Base-by-base conservation (phyloP, 192 early-diverging fungal genomes). In the Polychytrium aggregatum region DNA sequence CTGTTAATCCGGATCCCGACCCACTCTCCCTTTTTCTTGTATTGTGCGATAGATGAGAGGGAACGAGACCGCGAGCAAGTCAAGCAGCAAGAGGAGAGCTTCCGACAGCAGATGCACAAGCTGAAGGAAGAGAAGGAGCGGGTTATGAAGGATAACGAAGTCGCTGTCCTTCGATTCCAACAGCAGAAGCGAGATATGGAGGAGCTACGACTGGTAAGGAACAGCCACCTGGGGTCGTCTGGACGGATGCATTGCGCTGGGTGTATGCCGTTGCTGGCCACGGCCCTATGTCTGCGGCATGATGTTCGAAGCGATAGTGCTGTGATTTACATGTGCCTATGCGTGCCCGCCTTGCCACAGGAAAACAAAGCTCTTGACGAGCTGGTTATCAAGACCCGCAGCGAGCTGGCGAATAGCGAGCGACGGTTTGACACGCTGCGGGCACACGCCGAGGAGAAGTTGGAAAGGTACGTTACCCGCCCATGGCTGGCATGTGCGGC, bases 381-480 rank as follows among this genome's bases (percentile, higher is more conserved):
- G 5, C 33, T 56, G 3, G 7, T 69, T 3, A 25, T 22, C 13
- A 16, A 13, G 17, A 24, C n/a, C n/a, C n/a, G n/a, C n/a, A n/a
- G n/a, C n/a, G n/a, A n/a, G n/a, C n/a, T n/a, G n/a, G n/a, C n/a
- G n/a, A n/a, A n/a, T n/a, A n/a, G 52, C 16, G 47, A 56, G 13
- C 39, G 50, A 20, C 48, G 56, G 5, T 68, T 52, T 39, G 55
- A 57, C 13, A 33, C 39, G 17, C 48, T 72, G 18, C 53, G 48
- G 26, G 39, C 17, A 6, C 59, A 69, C 44, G 70, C 70, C 24
- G 56, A 72, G 46, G 43, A 59, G 13, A 72, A 69, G 36, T 36
- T 72, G 10, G 53, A 64, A 17, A 41, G 50, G 69, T 68, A 37
- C 21, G 47, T 50, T 35, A 22, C 11, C 26, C 16, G 26, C 31